Evolutionary conservation across 73 alveolate species (phyloP), one percentile per base, ranked within the genome.

Genomic region (Paramecium pentaurelia): DNA sequence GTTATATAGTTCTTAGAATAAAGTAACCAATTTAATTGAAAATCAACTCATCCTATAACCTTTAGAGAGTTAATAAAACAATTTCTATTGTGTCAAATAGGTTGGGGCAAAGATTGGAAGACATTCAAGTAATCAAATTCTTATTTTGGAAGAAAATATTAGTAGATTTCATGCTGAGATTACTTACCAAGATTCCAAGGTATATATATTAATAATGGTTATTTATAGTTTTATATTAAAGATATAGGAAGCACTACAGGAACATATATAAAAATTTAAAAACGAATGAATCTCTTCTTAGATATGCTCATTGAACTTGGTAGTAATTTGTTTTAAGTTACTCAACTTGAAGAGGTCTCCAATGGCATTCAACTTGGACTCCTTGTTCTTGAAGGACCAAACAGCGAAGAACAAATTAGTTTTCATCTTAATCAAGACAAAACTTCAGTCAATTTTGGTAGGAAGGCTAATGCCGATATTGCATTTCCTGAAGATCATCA

Each of bases 231-330:
- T 71, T 40, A 22, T 83, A 89, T 96, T 11, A 93, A 93, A 86
- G 98, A 96, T 42, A 92, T 96, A 11, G 98, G 98, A 6, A 86
- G 96, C 80, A 95, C 98, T 3, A 96, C 98, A n/a, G 98, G 98
- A 11, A 84, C 97, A 18, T 96, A 94, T 71, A 80, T 96, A 14
- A 96, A 95, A 95, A 93, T 96, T 51, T 73, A 95, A 32, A 60
- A 93, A 18, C 91, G 95, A 59, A 94, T 96, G 22, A 92, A 88
- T 8, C 77, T 96, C 16, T 80, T 75, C 36, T 44, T 22, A 71
- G 95, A 92, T 3, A 96, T 96, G 98, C 88, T 96, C 93, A 93
- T 96, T 47, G 93, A 96, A 47, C 93, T 96, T 95, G 98, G 98
- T 4, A 70, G 95, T 25, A 86, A 94, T 64, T 95, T 94, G 71